Base-by-base conservation (phyloP, 495 filamentous ascomycete species). In the Trichodelitschia bisporula region DNA sequence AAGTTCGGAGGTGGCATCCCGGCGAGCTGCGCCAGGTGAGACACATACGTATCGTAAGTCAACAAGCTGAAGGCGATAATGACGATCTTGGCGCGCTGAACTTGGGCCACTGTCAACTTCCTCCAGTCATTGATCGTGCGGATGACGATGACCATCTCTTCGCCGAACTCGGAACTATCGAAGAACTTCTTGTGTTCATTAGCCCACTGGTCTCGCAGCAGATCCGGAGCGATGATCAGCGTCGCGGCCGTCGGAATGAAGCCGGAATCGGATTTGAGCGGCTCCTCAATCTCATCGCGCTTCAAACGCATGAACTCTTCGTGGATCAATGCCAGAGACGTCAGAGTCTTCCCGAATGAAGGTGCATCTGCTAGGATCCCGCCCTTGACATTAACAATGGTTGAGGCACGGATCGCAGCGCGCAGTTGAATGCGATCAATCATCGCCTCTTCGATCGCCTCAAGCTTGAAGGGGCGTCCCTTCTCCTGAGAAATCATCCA, bases 261-360 rank as follows among this genome's bases (percentile, higher is more conserved):
- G 19, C 18, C 34, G 20, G 16, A 15, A 6, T 18, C 15, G 14
- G 27, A 9, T 29, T 29, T 15, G 3, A 36, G 15, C 4, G 36
- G 41, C 3, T 23, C 11, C 31, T 31, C n/a, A 5, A 42, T 33
- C 3, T 25, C 15, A 1, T 31, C 4, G 1, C 28, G 19, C 3
- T 36, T 40, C 9, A 27, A 9, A 1, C 19, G 15, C 3, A 44
- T 15, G 14, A 48, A 36, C 31, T 62, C 58, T 6, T 38, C 30
- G 26, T 72, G 63, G 14, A 77, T 64, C 13, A 86, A 47, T 0
- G 59, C 74, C 5, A 89, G 55, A 1, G 59, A 64, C n/a, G 67
- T 58, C 2, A 73, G 64, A 0, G 79, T 91, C 41, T 91, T 91
- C 1, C 79, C 79, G 43, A 75, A 86, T 6, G 74, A 75, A 25